Base-by-base conservation (phyloP, 306 rosid species). In the Corylus avellana region DNA sequence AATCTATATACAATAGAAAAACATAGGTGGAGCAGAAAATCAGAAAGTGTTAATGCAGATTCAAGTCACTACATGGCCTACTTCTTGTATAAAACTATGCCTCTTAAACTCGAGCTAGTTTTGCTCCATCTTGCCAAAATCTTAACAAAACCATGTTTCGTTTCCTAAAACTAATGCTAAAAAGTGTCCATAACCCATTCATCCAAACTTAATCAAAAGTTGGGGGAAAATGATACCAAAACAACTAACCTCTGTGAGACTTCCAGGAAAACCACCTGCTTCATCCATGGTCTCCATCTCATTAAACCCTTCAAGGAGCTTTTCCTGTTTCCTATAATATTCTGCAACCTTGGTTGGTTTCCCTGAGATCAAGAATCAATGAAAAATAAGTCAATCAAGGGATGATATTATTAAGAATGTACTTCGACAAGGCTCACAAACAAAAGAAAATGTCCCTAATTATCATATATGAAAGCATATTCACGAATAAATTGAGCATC, bases 221-320 rank as follows among this genome's bases (percentile, higher is more conserved):
- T 37, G 25, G 17, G 16, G 3, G 78, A 58, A 14, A 46, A 35
- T 29, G 10, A 35, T 0, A 81, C 74, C 8, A 67, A 73, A 80
- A 78, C 18, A 79, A 80, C 80, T 37, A 63, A 93, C 98, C 91
- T 90, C 91, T 9, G 97, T 83, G 13, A 88, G 94, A 81, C 79
- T 57, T 59, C 93, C 97, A 1, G 94, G 97, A 72, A 79, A 82
- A 77, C 70, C 72, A 54, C 97, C 97, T 11, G 72, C 82, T 78
- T 88, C 93, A 72, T 75, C 22, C 88, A 93, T 85, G 61, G 87
- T 69, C 70, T 93, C 98, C 94, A 93, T 90, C 81, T 91, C 98
- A 76, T 12, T 87, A 78, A 84, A 93, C 51, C 94, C 98, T 84
- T 91, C 93, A 76, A 93, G 86, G 64, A 91, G 93, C 74, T 89